Base-by-base conservation (phyloP, 192 early-diverging fungal genomes). In the Coemansia sp. region DNA sequence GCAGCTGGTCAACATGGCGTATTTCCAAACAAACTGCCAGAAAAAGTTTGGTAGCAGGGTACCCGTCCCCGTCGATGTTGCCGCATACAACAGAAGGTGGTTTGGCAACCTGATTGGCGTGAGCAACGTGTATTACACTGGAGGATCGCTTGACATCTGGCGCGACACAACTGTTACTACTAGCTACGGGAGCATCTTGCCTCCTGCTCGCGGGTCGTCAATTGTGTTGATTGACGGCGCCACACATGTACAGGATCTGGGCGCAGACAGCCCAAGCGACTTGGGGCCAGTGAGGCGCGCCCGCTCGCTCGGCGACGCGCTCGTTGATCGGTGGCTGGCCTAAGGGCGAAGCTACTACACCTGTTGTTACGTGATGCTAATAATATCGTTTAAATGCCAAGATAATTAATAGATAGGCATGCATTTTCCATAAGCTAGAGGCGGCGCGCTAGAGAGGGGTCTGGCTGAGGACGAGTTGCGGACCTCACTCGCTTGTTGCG, bases 81-180 rank as follows among this genome's bases (percentile, higher is more conserved):
- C 49, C 35, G 62, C 61, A 2, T 73, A 74, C 64, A 83, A 83
- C 56, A 20, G 27, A 12, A 51, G 65, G 40, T 83, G 76, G 69
- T 64, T 71, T 31, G 54, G 59, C 15, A 68, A 36, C 20, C 45
- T 71, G 19, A 41, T 59, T 7, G 64, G 45, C 38, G 73, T 60
- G 49, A 76, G 49, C 70, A 80, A 76, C 73, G 85, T 87, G 59
- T 83, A 77, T 65, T 92, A 81, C 40, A 87, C 86, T 9, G 82
- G 85, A 27, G 90, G 88, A 19, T 84, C 86, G 36, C 80, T 85
- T 45, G 89, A 88, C 54, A 81, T 84, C 3, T 89, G 86, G 87
- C 79, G 72, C 20, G 74, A 86, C 43, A 61, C 86, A 6, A 86
- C 83, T 9, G 76, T 83, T 7, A 56, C 63, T 12, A 51, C 75